Evolutionary conservation across 176 grass and related monocot genomes (phyloP).

Genomic region (Lolium multiflorum): DNA sequence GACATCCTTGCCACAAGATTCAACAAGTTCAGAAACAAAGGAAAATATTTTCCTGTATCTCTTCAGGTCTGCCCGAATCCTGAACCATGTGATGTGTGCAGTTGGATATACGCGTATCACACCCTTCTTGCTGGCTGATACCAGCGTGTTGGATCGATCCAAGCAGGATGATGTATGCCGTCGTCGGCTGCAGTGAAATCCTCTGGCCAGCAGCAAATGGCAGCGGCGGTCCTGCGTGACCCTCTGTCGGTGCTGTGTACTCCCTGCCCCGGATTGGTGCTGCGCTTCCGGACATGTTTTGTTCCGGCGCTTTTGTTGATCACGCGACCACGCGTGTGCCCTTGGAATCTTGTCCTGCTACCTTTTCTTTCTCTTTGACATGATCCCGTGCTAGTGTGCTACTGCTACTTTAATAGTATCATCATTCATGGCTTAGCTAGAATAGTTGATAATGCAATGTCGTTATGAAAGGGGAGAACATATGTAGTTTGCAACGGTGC

Average conservation of each 20-base stretch:
- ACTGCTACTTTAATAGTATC: neutral
- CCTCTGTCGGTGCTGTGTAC: slow-evolving; percentile 4
- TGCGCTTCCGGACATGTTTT: neutral
- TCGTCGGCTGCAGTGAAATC: neutral
- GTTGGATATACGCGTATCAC: neutral
- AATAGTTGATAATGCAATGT: neutral
- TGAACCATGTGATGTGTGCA: neutral
- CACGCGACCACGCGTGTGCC: neutral
- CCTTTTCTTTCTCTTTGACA: neutral
- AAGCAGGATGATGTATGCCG: neutral
- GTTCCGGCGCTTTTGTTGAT: neutral
- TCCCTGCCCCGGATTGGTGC: neutral
- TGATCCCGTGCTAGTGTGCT: neutral
- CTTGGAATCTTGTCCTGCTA: neutral
- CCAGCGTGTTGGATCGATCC: too few relatives aligned
- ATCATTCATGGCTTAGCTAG: neutral
- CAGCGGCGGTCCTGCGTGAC: neutral
- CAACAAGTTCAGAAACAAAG: neutral
- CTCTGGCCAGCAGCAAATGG: neutral
- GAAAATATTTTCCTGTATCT: neutral
- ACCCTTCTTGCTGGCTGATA: neutral
- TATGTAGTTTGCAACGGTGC: neutral
- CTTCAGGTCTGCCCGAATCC: neutral
- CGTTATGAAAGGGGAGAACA: neutral
- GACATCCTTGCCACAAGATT: neutral